A percentile compares a stretch with the other conserved stretches of the same genome.
These are phyloP conservation scores for Caryopteris hybrid DNA, from an alignment of 305 asterid species.

Conservation along the genomic window DNA sequence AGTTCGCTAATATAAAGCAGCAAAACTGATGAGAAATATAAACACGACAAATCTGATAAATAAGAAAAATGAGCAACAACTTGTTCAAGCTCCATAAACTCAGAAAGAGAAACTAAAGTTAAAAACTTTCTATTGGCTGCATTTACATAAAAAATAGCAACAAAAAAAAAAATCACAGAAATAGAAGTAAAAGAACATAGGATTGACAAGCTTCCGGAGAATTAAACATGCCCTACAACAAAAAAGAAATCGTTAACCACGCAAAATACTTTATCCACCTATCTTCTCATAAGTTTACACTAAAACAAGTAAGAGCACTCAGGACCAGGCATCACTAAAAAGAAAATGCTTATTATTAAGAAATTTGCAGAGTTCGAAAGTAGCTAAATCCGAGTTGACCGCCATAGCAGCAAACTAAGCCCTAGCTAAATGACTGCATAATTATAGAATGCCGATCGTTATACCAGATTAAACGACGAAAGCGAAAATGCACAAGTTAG, in stretches of 20 bases:
- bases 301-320: neutral
- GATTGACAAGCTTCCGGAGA: neutral
- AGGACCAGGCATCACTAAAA: neutral
- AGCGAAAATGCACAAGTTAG: constrained; percentile 12
- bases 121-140: neutral
- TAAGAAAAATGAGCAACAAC: neutral
- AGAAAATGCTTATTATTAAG: neutral
- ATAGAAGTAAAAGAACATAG: neutral
- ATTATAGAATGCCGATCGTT: constrained; percentile 17
- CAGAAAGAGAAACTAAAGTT: neutral
- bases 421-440: neutral
- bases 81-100: neutral
- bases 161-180: neutral
- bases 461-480: constrained; percentile 11
- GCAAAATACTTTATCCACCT: neutral
- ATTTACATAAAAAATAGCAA: neutral
- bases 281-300: neutral
- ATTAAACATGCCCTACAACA: neutral
- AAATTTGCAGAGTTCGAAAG: neutral
- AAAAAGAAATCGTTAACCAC: neutral
- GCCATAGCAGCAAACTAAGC: constrained; percentile 10
- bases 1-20: neutral
- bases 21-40: neutral
- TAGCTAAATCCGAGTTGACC: constrained; percentile 11
- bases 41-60: neutral